Conservation (phyloP, 1,139 yeast species). For the Yamadazyma blattariae region DNA sequence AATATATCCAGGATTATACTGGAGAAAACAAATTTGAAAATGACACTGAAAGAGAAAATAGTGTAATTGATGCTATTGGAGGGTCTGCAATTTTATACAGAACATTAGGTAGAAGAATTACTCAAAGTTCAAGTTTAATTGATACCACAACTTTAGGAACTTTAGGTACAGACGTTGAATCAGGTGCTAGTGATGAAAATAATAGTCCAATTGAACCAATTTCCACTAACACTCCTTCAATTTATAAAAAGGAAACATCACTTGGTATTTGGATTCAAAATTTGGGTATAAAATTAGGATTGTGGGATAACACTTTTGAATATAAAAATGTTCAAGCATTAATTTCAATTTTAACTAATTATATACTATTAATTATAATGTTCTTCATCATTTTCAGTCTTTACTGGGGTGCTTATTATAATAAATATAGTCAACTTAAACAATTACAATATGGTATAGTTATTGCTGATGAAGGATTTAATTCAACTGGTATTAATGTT, state of each 20-base stretch:
- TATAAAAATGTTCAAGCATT: conserved; percentile 14
- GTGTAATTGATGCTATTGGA: background rate
- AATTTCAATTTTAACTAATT: conserved; percentile 19
- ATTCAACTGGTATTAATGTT: conserved; percentile 11
- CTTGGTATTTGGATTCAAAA: too few relatives aligned
- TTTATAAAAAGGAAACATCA: background rate
- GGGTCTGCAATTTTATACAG: conserved; percentile 1
- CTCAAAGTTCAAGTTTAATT: background rate
- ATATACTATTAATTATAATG: conserved; percentile 22
- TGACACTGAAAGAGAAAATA: background rate
- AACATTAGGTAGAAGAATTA: too few relatives aligned
- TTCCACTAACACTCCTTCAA: background rate
- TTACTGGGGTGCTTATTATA: conserved; percentile 32
- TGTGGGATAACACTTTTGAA: conserved; percentile 29
- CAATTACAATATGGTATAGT: conserved; percentile 25
- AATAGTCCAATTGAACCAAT: background rate
- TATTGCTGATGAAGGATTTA: conserved; percentile 21
- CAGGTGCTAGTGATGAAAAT: too few relatives aligned
- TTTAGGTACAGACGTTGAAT: too few relatives aligned
- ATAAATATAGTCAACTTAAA: conserved; percentile 18
- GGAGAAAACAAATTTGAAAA: too few relatives aligned
- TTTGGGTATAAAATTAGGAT: conserved; percentile 18
- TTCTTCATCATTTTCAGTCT: conserved; percentile 24
- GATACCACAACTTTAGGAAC: background rate
- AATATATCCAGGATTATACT: too few relatives aligned